These are phyloP conservation scores for Sutorius australiensis DNA, from an alignment of 768 basidiomycete species.

Conservation along the genomic window DNA sequence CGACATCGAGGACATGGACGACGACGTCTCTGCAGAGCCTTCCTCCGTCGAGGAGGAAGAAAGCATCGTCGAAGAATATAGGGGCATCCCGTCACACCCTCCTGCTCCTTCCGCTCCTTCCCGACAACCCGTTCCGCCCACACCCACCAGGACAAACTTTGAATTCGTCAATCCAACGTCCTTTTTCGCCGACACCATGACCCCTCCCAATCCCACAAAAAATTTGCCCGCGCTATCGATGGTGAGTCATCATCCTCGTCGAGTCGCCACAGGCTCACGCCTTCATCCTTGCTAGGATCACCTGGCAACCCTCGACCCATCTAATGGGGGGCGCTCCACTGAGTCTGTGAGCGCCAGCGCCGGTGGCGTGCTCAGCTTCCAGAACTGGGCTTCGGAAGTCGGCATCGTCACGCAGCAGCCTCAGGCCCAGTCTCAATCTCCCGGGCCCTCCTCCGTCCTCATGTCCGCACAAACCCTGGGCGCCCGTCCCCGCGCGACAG, in stretches of 20 bases:
- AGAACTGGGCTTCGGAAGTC: conserved; percentile 32
- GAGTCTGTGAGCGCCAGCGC: conserved; percentile 13
- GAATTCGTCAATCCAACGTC: conserved; percentile 30
- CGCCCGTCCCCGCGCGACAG: conserved; percentile 26
- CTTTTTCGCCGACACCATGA: conserved; percentile 19
- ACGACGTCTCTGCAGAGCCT: conserved; percentile 1
- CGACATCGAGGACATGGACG: conserved; percentile 24
- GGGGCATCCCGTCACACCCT: not conserved
- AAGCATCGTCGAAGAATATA: conserved; percentile 15
- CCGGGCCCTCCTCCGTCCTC: conserved; percentile 4
- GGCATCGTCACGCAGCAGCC: conserved; percentile 21
- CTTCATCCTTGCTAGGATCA: conserved; percentile 20
- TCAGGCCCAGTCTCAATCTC: conserved; percentile 8
- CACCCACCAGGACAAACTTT: conserved; percentile 19
- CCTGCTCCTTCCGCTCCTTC: conserved; percentile 4
- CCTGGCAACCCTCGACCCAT: conserved; percentile 26
- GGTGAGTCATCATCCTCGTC: conserved; percentile 15
- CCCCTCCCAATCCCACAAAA: conserved; percentile 23
- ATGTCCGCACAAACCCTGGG: conserved; percentile 10
- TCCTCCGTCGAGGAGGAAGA: conserved; percentile 21
- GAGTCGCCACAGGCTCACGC: conserved; percentile 4
- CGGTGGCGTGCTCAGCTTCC: conserved; percentile 21
- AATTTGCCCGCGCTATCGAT: conserved; percentile 31
- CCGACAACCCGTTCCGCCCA: conserved; percentile 17
- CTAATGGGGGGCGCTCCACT: conserved; percentile 20